These are phyloP conservation scores for Gossypium rotundifolium DNA, from an alignment of 345 rosid species.

Conservation along the genomic window DNA sequence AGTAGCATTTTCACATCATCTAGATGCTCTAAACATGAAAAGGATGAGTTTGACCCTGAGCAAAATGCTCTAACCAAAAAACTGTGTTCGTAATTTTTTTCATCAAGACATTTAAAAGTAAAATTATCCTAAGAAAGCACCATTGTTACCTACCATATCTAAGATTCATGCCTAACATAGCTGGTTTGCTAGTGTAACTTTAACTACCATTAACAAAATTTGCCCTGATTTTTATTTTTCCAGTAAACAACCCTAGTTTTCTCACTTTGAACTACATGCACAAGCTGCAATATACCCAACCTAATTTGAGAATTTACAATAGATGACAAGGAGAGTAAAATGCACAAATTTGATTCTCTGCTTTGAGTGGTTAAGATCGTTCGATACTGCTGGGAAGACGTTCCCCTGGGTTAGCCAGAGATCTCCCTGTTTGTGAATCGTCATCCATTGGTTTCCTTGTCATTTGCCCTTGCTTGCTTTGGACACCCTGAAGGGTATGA, in stretches of 20 bases:
- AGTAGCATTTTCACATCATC: background rate
- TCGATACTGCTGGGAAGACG: slow-evolving; percentile 4
- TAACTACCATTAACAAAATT: background rate
- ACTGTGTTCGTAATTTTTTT: background rate
- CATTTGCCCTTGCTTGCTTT: slow-evolving; percentile 28
- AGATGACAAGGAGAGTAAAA: background rate
- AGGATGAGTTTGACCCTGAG: background rate
- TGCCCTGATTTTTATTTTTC: background rate
- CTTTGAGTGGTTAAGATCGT: background rate
- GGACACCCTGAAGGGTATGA: slow-evolving; percentile 25
- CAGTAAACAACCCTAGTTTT: background rate
- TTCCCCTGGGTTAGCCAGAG: background rate
- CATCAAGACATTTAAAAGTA: background rate
- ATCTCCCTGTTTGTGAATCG: slow-evolving; percentile 1
- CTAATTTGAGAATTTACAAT: background rate
- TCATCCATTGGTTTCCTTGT: slow-evolving; percentile 10
- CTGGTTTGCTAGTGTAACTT: background rate
- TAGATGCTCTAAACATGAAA: background rate
- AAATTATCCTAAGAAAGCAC: background rate
- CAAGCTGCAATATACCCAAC: background rate
- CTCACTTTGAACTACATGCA: background rate
- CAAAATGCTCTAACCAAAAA: background rate
- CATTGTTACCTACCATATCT: background rate
- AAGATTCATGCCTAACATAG: background rate
- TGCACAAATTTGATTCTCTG: background rate